Base-by-base conservation (phyloP, 305 asterid genomes). In the Fraxinus nigra region DNA sequence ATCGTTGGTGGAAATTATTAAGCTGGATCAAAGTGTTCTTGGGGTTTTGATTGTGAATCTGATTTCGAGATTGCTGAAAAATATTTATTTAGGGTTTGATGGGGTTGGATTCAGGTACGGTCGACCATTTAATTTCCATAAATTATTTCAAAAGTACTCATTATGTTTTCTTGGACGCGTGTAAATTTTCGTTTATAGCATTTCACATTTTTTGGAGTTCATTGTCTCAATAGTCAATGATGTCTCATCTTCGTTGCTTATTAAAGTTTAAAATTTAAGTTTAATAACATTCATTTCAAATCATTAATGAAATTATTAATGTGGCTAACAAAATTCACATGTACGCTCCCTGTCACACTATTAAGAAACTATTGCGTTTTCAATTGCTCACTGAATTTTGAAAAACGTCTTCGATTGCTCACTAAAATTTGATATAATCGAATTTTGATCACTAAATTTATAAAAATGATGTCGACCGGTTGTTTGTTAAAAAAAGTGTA, bases 11-110 rank as follows among this genome's bases (percentile, higher is more conserved):
- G 8, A 51, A 51, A 51, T 72, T 38, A 70, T 22, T 32, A 54
- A 67, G 63, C 28, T 38, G 72, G 82, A 85, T 79, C 84, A 79
- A 80, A 30, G 20, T 11, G 20, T 13, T 30, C 38, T 1, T 26
- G 75, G 75, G 22, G 20, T 20, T 69, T 28, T 11, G 75, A 26
- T 30, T 69, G 10, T 28, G 22, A 69, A 30, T 69, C 13, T 30
- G 75, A 69, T 26, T 28, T 30, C 20, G 20, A 13, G 38, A 67
- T 67, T 67, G 33, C 6, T 69, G 75, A 11, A 30, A 13, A 69
- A 69, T 2, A 10, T 14, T 14, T 34, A 69, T 30, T 69, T 69
- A 69, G 75, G 75, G 75, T 69, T 61, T 69, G 20, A 30, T 14
- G 10, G 22, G 5, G 75, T 13, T 28, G 20, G 38, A 69, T 28